phyloP scores from a whole-genome alignment of 1,139 yeast genomes.

The Hansenula lynferdii region DNA sequence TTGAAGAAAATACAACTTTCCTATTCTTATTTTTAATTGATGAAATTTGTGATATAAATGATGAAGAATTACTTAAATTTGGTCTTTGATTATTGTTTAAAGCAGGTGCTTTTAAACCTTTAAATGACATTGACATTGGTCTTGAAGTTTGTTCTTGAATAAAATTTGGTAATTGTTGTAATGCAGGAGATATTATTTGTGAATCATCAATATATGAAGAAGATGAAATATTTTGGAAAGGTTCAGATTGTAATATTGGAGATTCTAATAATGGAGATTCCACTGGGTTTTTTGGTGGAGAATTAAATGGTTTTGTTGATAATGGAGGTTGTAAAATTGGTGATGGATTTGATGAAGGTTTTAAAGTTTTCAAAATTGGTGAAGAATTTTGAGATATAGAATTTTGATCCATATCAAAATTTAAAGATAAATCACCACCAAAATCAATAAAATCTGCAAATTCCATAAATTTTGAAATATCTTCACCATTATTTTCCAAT shows the following conservation, averaged over 20 bases:
- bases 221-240: not conserved
- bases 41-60: conserved; percentile 8
- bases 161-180: conserved; percentile 12
- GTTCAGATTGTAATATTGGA: conserved; percentile 20
- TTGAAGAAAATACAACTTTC: conserved; percentile 72
- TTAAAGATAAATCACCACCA: conserved; percentile 37
- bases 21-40: conserved; percentile 2
- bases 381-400: not conserved
- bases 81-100: conserved; percentile 30
- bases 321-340: conserved; percentile 5
- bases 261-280: conserved; percentile 4
- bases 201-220: conserved; percentile 1
- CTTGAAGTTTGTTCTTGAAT: conserved; percentile 26
- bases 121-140: conserved; percentile 65
- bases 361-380: conserved; percentile 1
- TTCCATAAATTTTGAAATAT: conserved; percentile 41
- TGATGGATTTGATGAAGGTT: conserved; percentile 1
- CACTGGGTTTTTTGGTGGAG: conserved; percentile 7
- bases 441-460: conserved; percentile 64
- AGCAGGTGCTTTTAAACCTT: conserved; percentile 56
- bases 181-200: conserved; percentile 18
- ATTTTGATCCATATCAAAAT: conserved; percentile 12
- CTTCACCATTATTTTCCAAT: conserved; percentile 19
- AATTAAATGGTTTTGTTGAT: conserved; percentile 2
- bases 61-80: conserved; percentile 5